Evolutionary conservation across 192 early-diverging fungal genomes (phyloP).

Genomic region (Coemansia sp.): DNA sequence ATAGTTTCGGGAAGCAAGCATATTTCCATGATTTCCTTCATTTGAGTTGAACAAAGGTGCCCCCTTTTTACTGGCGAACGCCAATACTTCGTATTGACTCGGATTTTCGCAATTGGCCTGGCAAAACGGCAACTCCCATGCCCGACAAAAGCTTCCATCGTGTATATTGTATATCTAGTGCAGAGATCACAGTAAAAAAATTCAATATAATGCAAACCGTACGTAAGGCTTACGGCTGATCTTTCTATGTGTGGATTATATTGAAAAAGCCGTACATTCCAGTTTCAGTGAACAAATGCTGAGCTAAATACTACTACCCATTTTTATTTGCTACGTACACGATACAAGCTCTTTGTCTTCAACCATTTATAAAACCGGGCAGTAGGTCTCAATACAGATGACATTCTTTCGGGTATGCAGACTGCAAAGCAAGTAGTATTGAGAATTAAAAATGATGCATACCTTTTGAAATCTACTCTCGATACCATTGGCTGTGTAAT

Average conservation of each 20-base stretch:
- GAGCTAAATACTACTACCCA: no score
- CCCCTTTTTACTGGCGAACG: no score
- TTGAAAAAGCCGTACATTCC: background rate
- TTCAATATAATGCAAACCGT: background rate
- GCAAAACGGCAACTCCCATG: no score
- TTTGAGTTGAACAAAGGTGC: background rate
- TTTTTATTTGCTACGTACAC: background rate
- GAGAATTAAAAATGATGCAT: background rate
- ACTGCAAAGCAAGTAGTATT: background rate
- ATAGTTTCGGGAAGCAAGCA: background rate
- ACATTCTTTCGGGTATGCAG: background rate
- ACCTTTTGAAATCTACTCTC: background rate
- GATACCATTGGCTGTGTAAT: background rate
- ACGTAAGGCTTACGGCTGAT: background rate
- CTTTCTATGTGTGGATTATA: background rate
- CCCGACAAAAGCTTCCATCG: no score
- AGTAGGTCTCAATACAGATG: background rate
- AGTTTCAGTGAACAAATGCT: background rate
- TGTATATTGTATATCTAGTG: no score
- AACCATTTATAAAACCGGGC: background rate
- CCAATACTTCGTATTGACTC: no score
- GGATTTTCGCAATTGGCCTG: no score
- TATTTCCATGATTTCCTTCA: background rate
- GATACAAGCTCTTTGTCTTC: background rate
- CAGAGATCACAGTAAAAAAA: background rate